Evolutionary conservation across 768 basidiomycete genomes (phyloP), one percentile per base, ranked within the genome.

Genomic region (Agrocybe pediades): DNA sequence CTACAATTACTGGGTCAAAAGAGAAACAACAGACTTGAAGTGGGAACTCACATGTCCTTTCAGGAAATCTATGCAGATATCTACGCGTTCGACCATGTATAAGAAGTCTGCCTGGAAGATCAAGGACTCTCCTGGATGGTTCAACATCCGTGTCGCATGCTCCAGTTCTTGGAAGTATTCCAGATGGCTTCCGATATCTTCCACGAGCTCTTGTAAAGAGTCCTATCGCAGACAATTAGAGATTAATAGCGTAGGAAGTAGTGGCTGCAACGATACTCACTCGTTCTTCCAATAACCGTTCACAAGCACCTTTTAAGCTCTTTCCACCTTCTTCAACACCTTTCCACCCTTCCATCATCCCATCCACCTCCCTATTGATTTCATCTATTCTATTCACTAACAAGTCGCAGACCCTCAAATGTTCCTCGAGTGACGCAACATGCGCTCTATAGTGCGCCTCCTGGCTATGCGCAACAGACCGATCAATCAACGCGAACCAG

Each of bases 121-220:
- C 19, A 98, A 82, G 0, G 90, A 86, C 56, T 95, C 92, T 24
- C 94, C 95, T 2, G 96, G 95, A 62, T 92, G 86, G 65, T 98
- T 98, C 44, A 99, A 79, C 85, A 95, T 91, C 40, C 92, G 82
- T 5, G 93, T 96, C 6, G 95, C 94, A 19, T 87, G 82, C 59
- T 98, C 97, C 39, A 99, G 83, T 63, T 96, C 93, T 64, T 92
- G 86, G 76, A 98, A 99, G 68, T 95, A 98, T 55, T 94, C 92
- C 51, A 98, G 70, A 30, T 92, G 80, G 20, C 79, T 74, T 3
- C 82, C 86, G 42, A 98, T 90, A 49, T 89, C 88, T n/a, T 93
- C 89, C 3, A 92, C 91, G 26, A 90, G 72, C 41, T 84, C 83
- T 9, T 95, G 70, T 5, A 96, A 73, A 41, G 79, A 81, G 55